Conservation (phyloP, 306 rosid species). For the Quercus robur region DNA sequence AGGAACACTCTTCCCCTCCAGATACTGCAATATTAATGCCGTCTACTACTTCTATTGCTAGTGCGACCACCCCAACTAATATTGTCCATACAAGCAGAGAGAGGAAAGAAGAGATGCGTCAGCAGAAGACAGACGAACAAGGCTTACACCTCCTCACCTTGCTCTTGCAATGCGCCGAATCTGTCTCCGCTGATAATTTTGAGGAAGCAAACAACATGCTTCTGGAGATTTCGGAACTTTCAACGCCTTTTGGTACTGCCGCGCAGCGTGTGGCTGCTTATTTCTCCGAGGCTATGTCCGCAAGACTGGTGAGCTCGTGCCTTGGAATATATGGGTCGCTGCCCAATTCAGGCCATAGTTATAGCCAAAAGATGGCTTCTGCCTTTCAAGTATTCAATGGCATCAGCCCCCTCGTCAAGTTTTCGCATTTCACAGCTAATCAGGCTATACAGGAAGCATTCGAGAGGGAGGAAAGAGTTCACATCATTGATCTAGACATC, state of each 20-base stretch:
- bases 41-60: not conserved
- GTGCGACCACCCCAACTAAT: not conserved
- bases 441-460: conserved; percentile 97
- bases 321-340: conserved; percentile 77
- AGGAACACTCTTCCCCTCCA: conserved; percentile 24
- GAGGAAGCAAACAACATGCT: conserved; percentile 84
- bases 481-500: conserved; percentile 88
- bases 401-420: conserved; percentile 87
- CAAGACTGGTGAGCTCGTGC: conserved; percentile 86
- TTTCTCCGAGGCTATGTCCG: conserved; percentile 96
- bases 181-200: conserved; percentile 77
- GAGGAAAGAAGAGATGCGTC: conserved; percentile 70
- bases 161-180: conserved; percentile 93
- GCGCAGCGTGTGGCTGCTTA: conserved; percentile 97
- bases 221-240: conserved; percentile 78
- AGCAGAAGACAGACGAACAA: conserved; percentile 81
- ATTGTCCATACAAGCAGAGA: conserved; percentile 27
- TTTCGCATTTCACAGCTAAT: conserved; percentile 96
- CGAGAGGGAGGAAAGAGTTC: conserved; percentile 87
- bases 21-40: conserved; percentile 4
- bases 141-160: conserved; percentile 84
- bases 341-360: conserved; percentile 36
- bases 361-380: conserved; percentile 80
- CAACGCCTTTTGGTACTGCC: conserved; percentile 89
- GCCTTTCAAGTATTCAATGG: conserved; percentile 98